Evolutionary conservation across 75 land plant genomes (phyloP), one percentile per base, ranked within the genome.

Genomic region (Selaginella moellendorffii): DNA sequence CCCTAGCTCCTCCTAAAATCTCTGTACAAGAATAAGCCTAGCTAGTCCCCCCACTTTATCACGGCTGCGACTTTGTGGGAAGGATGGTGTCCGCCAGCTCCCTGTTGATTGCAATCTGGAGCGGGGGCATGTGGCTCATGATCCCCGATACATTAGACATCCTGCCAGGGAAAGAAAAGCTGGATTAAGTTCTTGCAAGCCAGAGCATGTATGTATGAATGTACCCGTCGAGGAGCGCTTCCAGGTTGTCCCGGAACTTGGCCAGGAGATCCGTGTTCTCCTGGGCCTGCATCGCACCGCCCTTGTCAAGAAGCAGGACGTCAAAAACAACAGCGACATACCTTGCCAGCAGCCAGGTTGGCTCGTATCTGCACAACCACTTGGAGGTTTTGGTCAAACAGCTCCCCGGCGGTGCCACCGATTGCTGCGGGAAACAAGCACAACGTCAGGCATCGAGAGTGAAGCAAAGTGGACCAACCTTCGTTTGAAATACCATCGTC

Each of bases 121-220:
- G 78, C 12, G 84, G 82, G 31, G 88, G 90, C 90, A 86, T 86
- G 66, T 84, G 90, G 69, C 79, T 86, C 88, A 81, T 79, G 30
- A 79, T 63, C 20, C 73, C 83, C 14, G 90, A 84, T n/a, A n/a
- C n/a, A 36, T 81, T 88, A 52, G 77, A 74, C 76, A 86, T 68
- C 62, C 90, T 86, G 80, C 65, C n/a, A n/a, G n/a, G n/a, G n/a
- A n/a, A n/a, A n/a, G n/a, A n/a, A n/a, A n/a, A n/a, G n/a, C n/a
- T n/a, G n/a, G n/a, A n/a, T n/a, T n/a, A n/a, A n/a, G n/a, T n/a
- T n/a, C n/a, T n/a, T n/a, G n/a, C n/a, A n/a, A n/a, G n/a, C n/a
- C n/a, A n/a, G n/a, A n/a, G n/a, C n/a, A n/a, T n/a, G n/a, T n/a
- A n/a, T n/a, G n/a, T n/a, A 36, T 36, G 10, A 36, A 36, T 14